Conservation (phyloP, 257 asterid genomes). For the Ilex asprella region DNA sequence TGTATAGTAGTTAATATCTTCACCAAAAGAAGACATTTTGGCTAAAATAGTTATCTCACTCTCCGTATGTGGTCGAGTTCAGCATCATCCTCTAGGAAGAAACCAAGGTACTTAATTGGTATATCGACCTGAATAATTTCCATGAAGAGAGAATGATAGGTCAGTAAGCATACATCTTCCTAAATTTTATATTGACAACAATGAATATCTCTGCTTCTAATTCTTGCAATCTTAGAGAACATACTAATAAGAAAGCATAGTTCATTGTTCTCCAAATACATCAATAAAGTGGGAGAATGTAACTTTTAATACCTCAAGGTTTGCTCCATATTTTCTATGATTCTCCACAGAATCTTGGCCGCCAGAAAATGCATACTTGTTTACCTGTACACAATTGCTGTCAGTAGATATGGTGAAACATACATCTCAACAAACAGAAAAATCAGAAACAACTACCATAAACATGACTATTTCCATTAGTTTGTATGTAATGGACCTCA, state of each 20-base stretch:
- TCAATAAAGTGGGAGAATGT: background rate
- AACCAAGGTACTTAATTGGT: slow-evolving; percentile 80
- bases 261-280: background rate
- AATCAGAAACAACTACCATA: too few species aligned
- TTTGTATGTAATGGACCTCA: too few species aligned
- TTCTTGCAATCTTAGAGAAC: too few species aligned
- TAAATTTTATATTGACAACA: too few species aligned
- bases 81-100: slow-evolving; percentile 83
- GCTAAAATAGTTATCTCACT: slow-evolving; percentile 29
- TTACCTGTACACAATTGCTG: slow-evolving; percentile 39
- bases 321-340: slow-evolving; percentile 85
- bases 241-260: too few species aligned
- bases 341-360: slow-evolving; percentile 90
- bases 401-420: slow-evolving; percentile 2
- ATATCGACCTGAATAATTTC: slow-evolving; percentile 63
- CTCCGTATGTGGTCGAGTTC: slow-evolving; percentile 64
- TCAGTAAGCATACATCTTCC: too few species aligned
- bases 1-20: background rate
- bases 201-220: too few species aligned
- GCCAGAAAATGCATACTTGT: slow-evolving; percentile 88
- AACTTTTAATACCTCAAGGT: slow-evolving; percentile 63
- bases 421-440: background rate
- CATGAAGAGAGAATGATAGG: background rate
- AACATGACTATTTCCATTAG: too few species aligned
- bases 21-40: background rate